Evolutionary conservation across 2,329 filamentous ascomycete species (phyloP), one percentile per base, ranked within the genome.

Genomic region (Fusarium mangiferae): DNA sequence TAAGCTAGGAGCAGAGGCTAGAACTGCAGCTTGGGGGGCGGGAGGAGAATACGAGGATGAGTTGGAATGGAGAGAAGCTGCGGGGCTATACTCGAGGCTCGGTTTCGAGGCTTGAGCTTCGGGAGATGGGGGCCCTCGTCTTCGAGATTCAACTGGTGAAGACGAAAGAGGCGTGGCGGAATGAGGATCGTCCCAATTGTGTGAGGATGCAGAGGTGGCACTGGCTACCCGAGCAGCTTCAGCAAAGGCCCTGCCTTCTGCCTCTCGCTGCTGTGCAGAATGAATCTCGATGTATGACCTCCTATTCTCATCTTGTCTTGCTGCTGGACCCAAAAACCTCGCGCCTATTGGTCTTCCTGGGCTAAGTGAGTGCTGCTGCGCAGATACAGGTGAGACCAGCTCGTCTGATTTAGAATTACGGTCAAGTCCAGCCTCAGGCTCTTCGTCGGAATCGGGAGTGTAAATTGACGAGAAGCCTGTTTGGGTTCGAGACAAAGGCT

Each of bases 231-330:
- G 80, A 60, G 77, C 81, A 54, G 88, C 88, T 66, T 88, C 85
- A 13, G 88, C 85, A 70, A 92, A 87, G 13, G 89, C 90, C 75
- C 85, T 84, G 6, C 88, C 90, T 78, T 92, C 90, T 10, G 87
- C 89, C 75, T 87, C 82, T 42, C 89, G 86, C 87, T 91, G 90
- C 77, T 91, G 84, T 8, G 89, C 89, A 77, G 86, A 88, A 72
- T 88, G 88, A 24, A 85, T 84, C 78, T 88, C 89, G 63, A 91
- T 90, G 73, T 88, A 90, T 0, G 89, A 90, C 66, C 84, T 86
- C 57, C 89, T 84, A 49, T 86, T 86, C 33, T 90, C 88, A 69
- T 90, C 86, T 36, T 84, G 85, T 17, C 80, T 77, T 24, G 78
- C 78, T 24, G 81, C 83, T 18, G 82, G 80, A 17, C 85, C 85